A percentile compares a stretch with the other conserved stretches of the same genome.
These are phyloP conservation scores for Cocos nucifera DNA, from an alignment of 176 grass and related monocot genomes.

Conservation along the genomic window DNA sequence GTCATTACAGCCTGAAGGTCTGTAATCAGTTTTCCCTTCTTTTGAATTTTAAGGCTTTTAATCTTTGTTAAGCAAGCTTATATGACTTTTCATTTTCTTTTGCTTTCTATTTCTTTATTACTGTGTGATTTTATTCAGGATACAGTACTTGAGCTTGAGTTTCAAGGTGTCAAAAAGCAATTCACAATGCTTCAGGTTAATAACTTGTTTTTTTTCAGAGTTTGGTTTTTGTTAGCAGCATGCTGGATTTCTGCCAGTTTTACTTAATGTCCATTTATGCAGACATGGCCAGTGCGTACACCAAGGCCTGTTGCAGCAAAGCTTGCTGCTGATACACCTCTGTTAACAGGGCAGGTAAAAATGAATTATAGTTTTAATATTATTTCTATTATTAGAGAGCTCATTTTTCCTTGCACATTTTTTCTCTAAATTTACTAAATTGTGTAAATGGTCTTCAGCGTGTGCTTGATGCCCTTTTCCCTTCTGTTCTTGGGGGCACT, in stretches of 20 bases:
- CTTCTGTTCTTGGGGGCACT: constrained; percentile 81
- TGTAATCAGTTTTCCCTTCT: constrained; percentile 1
- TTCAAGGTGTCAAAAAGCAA: constrained; percentile 77
- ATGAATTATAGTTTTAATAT: background rate
- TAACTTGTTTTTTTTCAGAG: constrained; percentile 8
- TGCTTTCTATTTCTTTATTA: constrained; percentile 12
- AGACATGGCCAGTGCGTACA: constrained; percentile 82
- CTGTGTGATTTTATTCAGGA: constrained; percentile 28
- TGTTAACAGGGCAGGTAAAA: constrained; percentile 77
- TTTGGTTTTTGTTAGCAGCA: background rate
- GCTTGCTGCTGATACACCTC: constrained; percentile 77
- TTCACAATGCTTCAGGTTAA: constrained; percentile 75
- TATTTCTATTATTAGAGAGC: background rate
- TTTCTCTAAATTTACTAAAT: background rate
- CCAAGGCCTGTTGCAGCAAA: constrained; percentile 76
- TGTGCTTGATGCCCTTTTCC: constrained; percentile 86
- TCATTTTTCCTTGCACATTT: background rate
- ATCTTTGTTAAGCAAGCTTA: background rate
- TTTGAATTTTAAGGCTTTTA: constrained; percentile 4
- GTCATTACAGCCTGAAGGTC: constrained; percentile 68
- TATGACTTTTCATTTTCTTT: constrained; percentile 11
- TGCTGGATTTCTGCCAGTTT: constrained; percentile 14
- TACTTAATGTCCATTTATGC: constrained; percentile 13
- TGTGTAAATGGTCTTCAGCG: constrained; percentile 40
- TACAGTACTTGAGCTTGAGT: constrained; percentile 69